phyloP scores from a whole-genome alignment of 1,284 basidiomycete genomes.

The Puccinia coronata region DNA sequence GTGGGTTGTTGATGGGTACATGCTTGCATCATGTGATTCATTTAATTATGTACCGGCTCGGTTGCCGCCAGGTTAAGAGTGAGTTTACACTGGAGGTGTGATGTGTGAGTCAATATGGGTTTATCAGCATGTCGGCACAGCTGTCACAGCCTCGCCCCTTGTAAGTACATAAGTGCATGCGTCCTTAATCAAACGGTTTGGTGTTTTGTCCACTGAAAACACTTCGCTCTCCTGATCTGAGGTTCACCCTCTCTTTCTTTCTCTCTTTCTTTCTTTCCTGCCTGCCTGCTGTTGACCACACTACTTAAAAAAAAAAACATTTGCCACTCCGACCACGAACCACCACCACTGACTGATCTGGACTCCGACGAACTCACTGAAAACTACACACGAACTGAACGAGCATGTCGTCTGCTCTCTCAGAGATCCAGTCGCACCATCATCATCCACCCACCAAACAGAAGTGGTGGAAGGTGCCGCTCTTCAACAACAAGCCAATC shows the following conservation, averaged over 20 bases:
- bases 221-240: too few species aligned
- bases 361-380: too few species aligned
- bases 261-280: not conserved
- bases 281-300: not conserved
- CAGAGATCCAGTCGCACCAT: conserved; percentile 27
- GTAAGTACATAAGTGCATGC: conserved; percentile 3
- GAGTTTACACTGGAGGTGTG: too few species aligned
- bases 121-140: not conserved
- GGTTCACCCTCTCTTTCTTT: not conserved
- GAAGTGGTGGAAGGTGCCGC: conserved; percentile 42
- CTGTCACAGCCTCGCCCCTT: not conserved
- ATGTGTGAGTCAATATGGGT: not conserved
- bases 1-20: not conserved
- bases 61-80: not conserved
- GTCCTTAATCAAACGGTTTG: not conserved
- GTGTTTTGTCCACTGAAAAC: not conserved
- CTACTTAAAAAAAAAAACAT: not conserved
- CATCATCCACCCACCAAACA: conserved; percentile 18
- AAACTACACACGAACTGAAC: not conserved
- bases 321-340: not conserved
- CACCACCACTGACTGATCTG: too few species aligned
- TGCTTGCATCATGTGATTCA: too few species aligned
- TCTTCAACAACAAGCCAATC: conserved; percentile 9
- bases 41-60: not conserved
- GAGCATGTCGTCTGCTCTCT: conserved; percentile 40